phyloP scores from a whole-genome alignment of 2,329 filamentous ascomycete genomes.

The Cytospora piceae region DNA sequence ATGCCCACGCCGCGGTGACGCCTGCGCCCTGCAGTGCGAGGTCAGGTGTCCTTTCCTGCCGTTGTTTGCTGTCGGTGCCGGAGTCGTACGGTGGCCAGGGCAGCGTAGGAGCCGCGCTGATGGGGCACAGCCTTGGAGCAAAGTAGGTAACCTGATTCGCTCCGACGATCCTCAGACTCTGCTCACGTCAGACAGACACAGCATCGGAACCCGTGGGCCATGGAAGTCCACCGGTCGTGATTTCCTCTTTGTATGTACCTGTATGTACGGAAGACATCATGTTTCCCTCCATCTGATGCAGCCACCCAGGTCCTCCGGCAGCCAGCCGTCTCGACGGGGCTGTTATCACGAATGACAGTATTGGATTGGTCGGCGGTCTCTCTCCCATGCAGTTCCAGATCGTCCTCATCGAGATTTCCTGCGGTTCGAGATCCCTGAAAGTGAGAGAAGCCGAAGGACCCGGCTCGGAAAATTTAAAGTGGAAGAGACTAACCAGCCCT shows the following conservation, averaged over 20 bases:
- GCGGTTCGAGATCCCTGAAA: slow-evolving; percentile 2
- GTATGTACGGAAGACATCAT: neutral
- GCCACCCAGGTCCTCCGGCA: neutral
- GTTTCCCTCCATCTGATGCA: slow-evolving; percentile 1
- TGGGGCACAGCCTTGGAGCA: slow-evolving; percentile 10
- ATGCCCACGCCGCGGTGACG: slow-evolving; percentile 10
- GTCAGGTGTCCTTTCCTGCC: slow-evolving; percentile 24
- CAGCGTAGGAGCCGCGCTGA: slow-evolving; percentile 13
- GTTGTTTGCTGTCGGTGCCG: slow-evolving; percentile 12
- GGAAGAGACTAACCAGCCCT: slow-evolving; percentile 1
- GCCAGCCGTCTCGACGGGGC: slow-evolving; percentile 17
- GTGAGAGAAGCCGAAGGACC: neutral
- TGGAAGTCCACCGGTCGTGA: slow-evolving; percentile 8
- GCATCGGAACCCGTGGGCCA: neutral
- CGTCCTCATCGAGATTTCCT: neutral
- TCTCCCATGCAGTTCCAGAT: slow-evolving; percentile 2
- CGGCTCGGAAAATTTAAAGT: neutral
- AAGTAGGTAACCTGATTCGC: slow-evolving; percentile 8
- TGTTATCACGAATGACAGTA: slow-evolving; percentile 8
- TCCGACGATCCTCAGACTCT: slow-evolving; percentile 3
- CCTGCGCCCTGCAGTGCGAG: slow-evolving; percentile 24
- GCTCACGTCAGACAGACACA: slow-evolving; percentile 29
- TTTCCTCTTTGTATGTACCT: neutral
- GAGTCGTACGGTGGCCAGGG: slow-evolving; percentile 17
- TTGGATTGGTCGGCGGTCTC: slow-evolving; percentile 7